A percentile compares a stretch with the other conserved stretches of the same genome.
Evolutionary conservation across 1,284 basidiomycete genomes (phyloP).

Genomic region (Tremellales sp.): DNA sequence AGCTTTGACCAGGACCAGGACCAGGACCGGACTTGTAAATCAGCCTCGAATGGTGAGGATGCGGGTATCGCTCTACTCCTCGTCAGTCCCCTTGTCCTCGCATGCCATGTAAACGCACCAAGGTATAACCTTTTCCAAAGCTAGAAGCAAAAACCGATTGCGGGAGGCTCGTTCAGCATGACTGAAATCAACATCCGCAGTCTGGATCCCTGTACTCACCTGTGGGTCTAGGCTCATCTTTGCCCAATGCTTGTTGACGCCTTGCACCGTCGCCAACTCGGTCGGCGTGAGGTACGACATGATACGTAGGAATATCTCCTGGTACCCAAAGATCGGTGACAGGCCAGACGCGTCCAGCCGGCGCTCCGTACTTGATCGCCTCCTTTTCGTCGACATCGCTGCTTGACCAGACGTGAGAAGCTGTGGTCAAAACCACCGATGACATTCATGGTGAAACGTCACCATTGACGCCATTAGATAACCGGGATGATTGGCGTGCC

Average conservation of each 20-base stretch:
- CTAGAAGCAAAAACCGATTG: constrained; percentile 11
- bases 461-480: too few species aligned
- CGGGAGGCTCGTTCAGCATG: constrained; percentile 15
- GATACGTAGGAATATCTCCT: constrained; percentile 47
- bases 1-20: too few species aligned
- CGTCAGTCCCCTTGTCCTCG: background rate
- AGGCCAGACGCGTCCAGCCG: too few species aligned
- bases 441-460: too few species aligned
- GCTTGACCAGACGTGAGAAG: too few species aligned
- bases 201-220: constrained; percentile 19
- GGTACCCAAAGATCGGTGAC: constrained; percentile 29
- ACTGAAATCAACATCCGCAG: constrained; percentile 4
- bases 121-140: constrained; percentile 45
- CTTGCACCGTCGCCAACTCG: constrained; percentile 39
- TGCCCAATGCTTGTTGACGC: constrained; percentile 40
- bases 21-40: constrained; percentile 17
- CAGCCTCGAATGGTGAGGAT: constrained; percentile 42
- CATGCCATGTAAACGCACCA: constrained; percentile 14
- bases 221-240: constrained; percentile 43
- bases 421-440: too few species aligned
- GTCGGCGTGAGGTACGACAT: constrained; percentile 35
- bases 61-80: constrained; percentile 36
- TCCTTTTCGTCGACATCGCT: too few species aligned
- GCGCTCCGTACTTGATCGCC: too few species aligned
- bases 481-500: background rate